Percentiles rank a stretch among this genome's conserved stretches.
These are phyloP conservation scores for Talaromyces sp. DNA, from an alignment of 2,329 filamentous ascomycete genomes.

Conservation along the genomic window DNA sequence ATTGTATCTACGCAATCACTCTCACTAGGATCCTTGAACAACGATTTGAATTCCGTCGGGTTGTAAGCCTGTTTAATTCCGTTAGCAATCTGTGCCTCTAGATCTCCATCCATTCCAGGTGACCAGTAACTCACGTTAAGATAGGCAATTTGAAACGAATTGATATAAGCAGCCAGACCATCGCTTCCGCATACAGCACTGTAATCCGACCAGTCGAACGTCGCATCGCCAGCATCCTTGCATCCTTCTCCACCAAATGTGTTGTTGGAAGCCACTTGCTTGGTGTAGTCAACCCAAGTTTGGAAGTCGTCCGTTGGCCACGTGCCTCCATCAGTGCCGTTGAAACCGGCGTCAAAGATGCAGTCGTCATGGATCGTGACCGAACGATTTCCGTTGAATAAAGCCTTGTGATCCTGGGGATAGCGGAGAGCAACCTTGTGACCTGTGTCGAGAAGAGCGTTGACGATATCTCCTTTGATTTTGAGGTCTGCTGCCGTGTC, in stretches of 20 bases:
- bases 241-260: constrained; percentile 9
- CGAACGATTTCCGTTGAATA: constrained; percentile 3
- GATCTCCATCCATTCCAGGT: neutral
- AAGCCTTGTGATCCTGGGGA: constrained; percentile 6
- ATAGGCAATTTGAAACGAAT: constrained; percentile 4
- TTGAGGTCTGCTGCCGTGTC: constrained; percentile 5
- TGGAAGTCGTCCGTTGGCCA: neutral
- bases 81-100: neutral
- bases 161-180: constrained; percentile 6
- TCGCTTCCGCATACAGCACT: constrained; percentile 6
- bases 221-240: constrained; percentile 5
- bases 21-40: neutral
- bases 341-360: constrained; percentile 8
- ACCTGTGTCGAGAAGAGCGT: constrained; percentile 1
- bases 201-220: constrained; percentile 5
- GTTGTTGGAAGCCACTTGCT: constrained; percentile 4
- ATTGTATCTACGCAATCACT: neutral
- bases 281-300: constrained; percentile 7
- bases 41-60: neutral
- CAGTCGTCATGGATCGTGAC: constrained; percentile 10
- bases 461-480: constrained; percentile 3
- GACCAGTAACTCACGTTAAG: constrained; percentile 3
- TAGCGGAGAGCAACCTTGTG: constrained; percentile 10
- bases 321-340: constrained; percentile 8
- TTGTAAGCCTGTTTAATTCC: neutral